A percentile compares a stretch with the other conserved stretches of the same genome.
phyloP scores from a whole-genome alignment of 495 filamentous ascomycete genomes.

The Halenospora varia region DNA sequence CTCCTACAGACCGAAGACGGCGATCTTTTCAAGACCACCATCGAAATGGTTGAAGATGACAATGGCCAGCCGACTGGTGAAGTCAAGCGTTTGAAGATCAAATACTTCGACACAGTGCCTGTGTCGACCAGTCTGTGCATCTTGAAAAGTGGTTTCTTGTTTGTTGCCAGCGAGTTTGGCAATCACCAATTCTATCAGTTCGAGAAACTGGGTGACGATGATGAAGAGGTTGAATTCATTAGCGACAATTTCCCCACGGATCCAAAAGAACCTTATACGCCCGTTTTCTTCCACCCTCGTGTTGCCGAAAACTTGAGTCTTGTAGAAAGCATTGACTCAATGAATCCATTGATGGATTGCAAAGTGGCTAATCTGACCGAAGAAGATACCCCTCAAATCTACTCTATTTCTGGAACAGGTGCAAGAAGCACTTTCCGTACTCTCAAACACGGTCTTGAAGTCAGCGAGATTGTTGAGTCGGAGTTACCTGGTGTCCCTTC shows the following conservation, averaged over 20 bases:
- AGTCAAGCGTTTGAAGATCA: slow-evolving; percentile 82
- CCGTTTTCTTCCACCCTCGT: slow-evolving; percentile 81
- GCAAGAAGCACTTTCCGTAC: slow-evolving; percentile 86
- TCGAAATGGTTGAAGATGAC: slow-evolving; percentile 84
- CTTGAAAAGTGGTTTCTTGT: slow-evolving; percentile 92
- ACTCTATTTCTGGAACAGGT: slow-evolving; percentile 82
- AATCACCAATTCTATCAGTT: slow-evolving; percentile 97
- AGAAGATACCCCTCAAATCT: slow-evolving; percentile 96
- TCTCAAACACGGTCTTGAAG: slow-evolving; percentile 86
- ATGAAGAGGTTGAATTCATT: slow-evolving; percentile 78
- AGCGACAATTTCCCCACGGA: slow-evolving; percentile 82
- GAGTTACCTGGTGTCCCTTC: slow-evolving; percentile 81
- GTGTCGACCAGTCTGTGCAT: slow-evolving; percentile 83
- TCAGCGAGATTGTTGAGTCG: slow-evolving; percentile 90
- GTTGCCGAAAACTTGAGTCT: slow-evolving; percentile 76
- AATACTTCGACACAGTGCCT: slow-evolving; percentile 96
- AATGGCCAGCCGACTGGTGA: slow-evolving; percentile 73
- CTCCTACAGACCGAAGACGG: slow-evolving; percentile 94
- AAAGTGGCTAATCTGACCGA: slow-evolving; percentile 83
- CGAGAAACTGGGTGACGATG: slow-evolving; percentile 95
- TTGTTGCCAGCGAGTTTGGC: slow-evolving; percentile 86
- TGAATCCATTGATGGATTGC: slow-evolving; percentile 88
- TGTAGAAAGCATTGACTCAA: slow-evolving; percentile 79
- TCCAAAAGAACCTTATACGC: slow-evolving; percentile 58
- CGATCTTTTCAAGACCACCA: slow-evolving; percentile 92